Evolutionary conservation across 2,329 filamentous ascomycete species (phyloP).

Genomic region (Aspergillus pseudonomiae): DNA sequence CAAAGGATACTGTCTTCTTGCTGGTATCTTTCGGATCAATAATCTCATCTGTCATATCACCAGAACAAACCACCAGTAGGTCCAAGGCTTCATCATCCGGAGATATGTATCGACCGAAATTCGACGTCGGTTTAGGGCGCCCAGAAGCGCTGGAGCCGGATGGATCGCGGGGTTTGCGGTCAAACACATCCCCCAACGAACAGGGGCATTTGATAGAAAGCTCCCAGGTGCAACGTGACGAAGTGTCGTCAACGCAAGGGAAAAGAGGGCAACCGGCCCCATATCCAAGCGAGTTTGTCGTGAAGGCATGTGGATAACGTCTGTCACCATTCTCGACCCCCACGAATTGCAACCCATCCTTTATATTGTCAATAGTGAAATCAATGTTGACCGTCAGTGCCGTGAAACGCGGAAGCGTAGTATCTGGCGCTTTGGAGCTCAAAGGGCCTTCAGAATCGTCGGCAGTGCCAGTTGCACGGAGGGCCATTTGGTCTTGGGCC

Average conservation of each 20-base stretch:
- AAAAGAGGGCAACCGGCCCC: slow-evolving; percentile 86
- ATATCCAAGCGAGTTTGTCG: slow-evolving; percentile 75
- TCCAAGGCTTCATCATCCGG: slow-evolving; percentile 87
- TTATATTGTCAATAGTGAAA: slow-evolving; percentile 73
- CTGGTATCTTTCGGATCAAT: slow-evolving; percentile 74
- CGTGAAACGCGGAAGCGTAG: slow-evolving; percentile 54
- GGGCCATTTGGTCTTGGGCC: slow-evolving; percentile 48
- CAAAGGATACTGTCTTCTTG: slow-evolving; percentile 87
- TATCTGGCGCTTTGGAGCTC: slow-evolving; percentile 40
- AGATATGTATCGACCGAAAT: slow-evolving; percentile 46
- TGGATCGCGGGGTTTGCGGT: slow-evolving; percentile 36
- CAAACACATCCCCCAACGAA: slow-evolving; percentile 76
- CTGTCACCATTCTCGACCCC: slow-evolving; percentile 78
- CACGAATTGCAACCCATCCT: slow-evolving; percentile 90
- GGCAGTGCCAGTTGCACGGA: slow-evolving; percentile 43
- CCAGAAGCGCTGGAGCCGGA: slow-evolving; percentile 21
- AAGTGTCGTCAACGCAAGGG: slow-evolving; percentile 86
- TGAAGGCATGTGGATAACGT: slow-evolving; percentile 90
- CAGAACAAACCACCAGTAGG: slow-evolving; percentile 87
- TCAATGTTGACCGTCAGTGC: slow-evolving; percentile 71
- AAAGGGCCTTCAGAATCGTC: slow-evolving; percentile 42
- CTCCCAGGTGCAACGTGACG: slow-evolving; percentile 81
- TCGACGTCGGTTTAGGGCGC: slow-evolving; percentile 31
- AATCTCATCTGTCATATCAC: slow-evolving; percentile 82
- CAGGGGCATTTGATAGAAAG: slow-evolving; percentile 83